Conservation (phyloP, 768 basidiomycete species). For the Lyophyllum shimeji region DNA sequence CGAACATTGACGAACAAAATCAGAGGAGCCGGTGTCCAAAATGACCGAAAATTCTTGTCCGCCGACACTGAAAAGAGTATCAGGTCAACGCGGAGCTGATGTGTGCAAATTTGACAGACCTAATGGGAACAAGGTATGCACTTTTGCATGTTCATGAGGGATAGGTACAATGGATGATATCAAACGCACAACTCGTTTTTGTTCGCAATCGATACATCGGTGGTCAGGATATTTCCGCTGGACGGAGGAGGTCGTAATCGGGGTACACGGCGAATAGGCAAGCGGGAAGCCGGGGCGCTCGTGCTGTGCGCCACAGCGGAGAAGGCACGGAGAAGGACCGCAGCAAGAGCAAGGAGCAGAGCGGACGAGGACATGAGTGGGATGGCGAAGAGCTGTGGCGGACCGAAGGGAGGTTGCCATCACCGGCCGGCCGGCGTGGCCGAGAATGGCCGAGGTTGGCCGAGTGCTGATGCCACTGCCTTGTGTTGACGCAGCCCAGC, state of each 20-base stretch:
- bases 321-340: not conserved
- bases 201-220: slow-evolving; percentile 25
- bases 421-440: slow-evolving; percentile 15
- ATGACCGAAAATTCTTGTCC: slow-evolving; percentile 43
- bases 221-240: slow-evolving; percentile 15
- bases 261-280: slow-evolving; percentile 15
- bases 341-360: not conserved
- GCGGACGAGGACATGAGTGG: not conserved
- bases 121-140: slow-evolving; percentile 18
- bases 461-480: slow-evolving; percentile 18
- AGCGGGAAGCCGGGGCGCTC: slow-evolving; percentile 3
- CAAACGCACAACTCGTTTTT: slow-evolving; percentile 33
- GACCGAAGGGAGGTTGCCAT: not conserved
- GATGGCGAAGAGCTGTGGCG: not conserved
- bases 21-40: slow-evolving; percentile 59
- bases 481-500: slow-evolving; percentile 24
- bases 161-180: not conserved
- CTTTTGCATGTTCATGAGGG: not conserved
- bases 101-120: slow-evolving; percentile 7
- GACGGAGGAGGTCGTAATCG: not conserved
- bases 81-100: not conserved
- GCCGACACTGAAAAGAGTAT: slow-evolving; percentile 30
- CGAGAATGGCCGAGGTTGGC: slow-evolving; percentile 16
- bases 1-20: slow-evolving; percentile 37
- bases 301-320: not conserved